A percentile compares a stretch with the other conserved stretches of the same genome.
These are phyloP conservation scores for Myochromella boudieri DNA, from an alignment of 768 basidiomycete genomes.

Conservation along the genomic window DNA sequence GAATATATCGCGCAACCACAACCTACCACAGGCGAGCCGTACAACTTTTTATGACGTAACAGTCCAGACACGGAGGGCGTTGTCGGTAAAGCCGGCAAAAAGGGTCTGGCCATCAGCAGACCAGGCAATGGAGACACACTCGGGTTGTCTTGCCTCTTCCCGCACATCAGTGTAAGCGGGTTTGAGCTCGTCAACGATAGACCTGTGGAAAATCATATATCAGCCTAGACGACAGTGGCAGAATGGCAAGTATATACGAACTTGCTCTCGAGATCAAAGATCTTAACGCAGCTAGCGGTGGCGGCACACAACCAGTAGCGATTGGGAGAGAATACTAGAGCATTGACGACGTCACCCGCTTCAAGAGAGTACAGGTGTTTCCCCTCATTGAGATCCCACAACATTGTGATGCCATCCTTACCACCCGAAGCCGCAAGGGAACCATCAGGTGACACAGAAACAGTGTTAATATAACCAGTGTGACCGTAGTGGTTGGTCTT, in stretches of 20 bases:
- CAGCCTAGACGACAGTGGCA: not conserved
- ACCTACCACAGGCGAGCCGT: constrained; percentile 17
- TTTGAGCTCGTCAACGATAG: constrained; percentile 98
- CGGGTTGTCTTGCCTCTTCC: constrained; percentile 73
- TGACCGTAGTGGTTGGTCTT: constrained; percentile 99
- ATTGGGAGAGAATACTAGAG: constrained; percentile 99
- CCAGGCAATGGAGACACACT: constrained; percentile 98
- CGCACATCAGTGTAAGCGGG: constrained; percentile 84
- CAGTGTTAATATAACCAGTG: constrained; percentile 98
- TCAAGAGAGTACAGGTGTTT: constrained; percentile 99
- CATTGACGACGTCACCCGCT: constrained; percentile 97
- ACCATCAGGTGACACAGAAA: constrained; percentile 98
- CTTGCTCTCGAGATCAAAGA: constrained; percentile 99
- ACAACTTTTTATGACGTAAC: constrained; percentile 58
- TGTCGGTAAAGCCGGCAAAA: constrained; percentile 96
- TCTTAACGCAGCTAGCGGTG: constrained; percentile 96
- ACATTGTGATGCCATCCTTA: constrained; percentile 99
- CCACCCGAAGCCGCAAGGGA: constrained; percentile 98
- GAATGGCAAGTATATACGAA: constrained; percentile 41
- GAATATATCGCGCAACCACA: constrained; percentile 17
- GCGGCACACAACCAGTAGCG: constrained; percentile 99
- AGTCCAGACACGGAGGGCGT: constrained; percentile 90
- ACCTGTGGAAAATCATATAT: constrained; percentile 50
- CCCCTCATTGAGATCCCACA: constrained; percentile 99
- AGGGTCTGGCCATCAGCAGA: constrained; percentile 97